Conservation (phyloP, 176 grass and related monocot species). For the Sorghum bicolor region Sorghum_bicolor_NCBIv3 NC_012875.2:10927501-10928000, state of each 20-base stretch:
- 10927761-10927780: slow-evolving; percentile 95
- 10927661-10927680: slow-evolving; percentile 71
- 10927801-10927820: slow-evolving; percentile 20
- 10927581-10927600: background rate
- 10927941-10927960: slow-evolving; percentile 94
- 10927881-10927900: slow-evolving; percentile 72
- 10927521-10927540: background rate
- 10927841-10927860: slow-evolving; percentile 5
- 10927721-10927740: slow-evolving; percentile 94
- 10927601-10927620: background rate
- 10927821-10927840: background rate
- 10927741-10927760: slow-evolving; percentile 93
- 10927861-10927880: background rate
- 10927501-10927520: background rate
- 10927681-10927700: slow-evolving; percentile 77
- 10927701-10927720: slow-evolving; percentile 84
- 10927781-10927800: slow-evolving; percentile 89
- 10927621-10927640: slow-evolving; percentile 17
- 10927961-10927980: slow-evolving; percentile 93
- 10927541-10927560: background rate
- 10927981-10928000: slow-evolving; percentile 91
- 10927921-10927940: slow-evolving; percentile 96
- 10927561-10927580: background rate
- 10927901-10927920: slow-evolving; percentile 94
- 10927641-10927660: background rate